These are phyloP conservation scores for Tremellales sp. DNA, from an alignment of 1,284 basidiomycete species.

Conservation along the genomic window DNA sequence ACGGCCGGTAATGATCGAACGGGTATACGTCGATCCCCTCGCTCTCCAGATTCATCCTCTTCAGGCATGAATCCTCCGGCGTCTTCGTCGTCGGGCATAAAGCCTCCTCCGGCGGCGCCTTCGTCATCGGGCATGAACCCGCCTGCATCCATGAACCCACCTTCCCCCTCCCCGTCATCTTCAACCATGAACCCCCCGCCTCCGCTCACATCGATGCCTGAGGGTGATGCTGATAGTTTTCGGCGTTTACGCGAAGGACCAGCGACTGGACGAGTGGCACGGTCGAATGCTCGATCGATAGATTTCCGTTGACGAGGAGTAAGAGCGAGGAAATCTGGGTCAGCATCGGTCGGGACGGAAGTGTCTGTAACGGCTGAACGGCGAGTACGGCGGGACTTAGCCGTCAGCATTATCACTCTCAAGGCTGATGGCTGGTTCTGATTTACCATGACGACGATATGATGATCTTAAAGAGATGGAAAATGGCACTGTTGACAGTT, in stretches of 20 bases:
- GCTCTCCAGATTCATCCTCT: not conserved
- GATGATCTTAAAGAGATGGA: too few species aligned
- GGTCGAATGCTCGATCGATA: constrained; percentile 42
- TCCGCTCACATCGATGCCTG: constrained; percentile 4
- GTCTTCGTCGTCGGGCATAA: constrained; percentile 7
- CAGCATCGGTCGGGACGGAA: constrained; percentile 28
- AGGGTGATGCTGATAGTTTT: not conserved
- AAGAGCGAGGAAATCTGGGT: constrained; percentile 45
- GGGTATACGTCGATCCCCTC: constrained; percentile 17
- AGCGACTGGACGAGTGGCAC: constrained; percentile 16
- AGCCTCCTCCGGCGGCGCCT: constrained; percentile 20
- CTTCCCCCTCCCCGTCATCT: constrained; percentile 14
- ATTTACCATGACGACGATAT: too few species aligned
- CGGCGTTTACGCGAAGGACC: not conserved
- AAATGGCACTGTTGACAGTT: too few species aligned
- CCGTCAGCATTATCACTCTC: too few species aligned
- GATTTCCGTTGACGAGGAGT: constrained; percentile 21
- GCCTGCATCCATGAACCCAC: constrained; percentile 14
- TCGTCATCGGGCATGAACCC: constrained; percentile 13
- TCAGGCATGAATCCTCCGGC: not conserved
- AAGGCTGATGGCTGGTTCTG: too few species aligned
- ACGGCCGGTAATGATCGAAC: constrained; percentile 33
- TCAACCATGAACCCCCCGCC: constrained; percentile 24
- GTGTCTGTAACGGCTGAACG: too few species aligned
- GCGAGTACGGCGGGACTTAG: too few species aligned